phyloP scores from a whole-genome alignment of 352 stramenopile species.

The Phytophthora pistaciae region DNA sequence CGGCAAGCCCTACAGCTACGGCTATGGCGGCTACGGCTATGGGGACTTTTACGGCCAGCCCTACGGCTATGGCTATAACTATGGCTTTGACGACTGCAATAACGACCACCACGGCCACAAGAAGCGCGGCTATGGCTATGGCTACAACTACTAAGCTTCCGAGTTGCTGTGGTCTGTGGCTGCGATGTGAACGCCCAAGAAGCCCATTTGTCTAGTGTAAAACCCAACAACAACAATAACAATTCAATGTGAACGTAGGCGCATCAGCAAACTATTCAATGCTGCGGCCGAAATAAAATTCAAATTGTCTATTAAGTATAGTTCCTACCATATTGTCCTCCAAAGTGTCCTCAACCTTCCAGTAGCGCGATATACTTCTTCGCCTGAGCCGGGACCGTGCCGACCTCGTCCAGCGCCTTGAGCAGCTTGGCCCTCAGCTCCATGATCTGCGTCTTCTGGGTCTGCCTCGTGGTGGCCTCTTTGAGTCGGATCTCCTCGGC shows the following conservation, averaged over 20 bases:
- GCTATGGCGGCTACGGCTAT: conserved; percentile 3
- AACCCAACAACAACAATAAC: too few relatives aligned
- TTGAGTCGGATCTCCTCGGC: conserved; percentile 35
- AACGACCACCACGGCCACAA: too few relatives aligned
- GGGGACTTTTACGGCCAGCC: not conserved
- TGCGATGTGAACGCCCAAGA: too few relatives aligned
- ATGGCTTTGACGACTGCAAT: too few relatives aligned
- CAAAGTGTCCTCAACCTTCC: conserved; percentile 16
- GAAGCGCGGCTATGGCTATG: too few relatives aligned
- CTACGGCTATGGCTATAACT: conserved; percentile 1
- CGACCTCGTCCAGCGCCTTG: conserved; percentile 24
- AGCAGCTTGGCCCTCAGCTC: conserved; percentile 27
- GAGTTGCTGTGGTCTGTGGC: too few relatives aligned
- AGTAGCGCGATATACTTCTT: conserved; percentile 32
- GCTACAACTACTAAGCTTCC: not conserved
- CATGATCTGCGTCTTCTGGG: conserved; percentile 33
- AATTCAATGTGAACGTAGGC: too few relatives aligned
- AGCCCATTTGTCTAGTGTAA: too few relatives aligned
- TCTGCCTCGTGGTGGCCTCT: conserved; percentile 28
- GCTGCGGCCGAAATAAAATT: too few relatives aligned
- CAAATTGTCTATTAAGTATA: too few relatives aligned
- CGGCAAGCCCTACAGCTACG: conserved; percentile 2
- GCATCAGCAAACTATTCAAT: too few relatives aligned
- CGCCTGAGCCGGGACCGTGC: conserved; percentile 7
- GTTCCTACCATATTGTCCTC: not conserved